Conservation (phyloP, 345 rosid genomes). For the Chamaenerion angustifolium region DNA sequence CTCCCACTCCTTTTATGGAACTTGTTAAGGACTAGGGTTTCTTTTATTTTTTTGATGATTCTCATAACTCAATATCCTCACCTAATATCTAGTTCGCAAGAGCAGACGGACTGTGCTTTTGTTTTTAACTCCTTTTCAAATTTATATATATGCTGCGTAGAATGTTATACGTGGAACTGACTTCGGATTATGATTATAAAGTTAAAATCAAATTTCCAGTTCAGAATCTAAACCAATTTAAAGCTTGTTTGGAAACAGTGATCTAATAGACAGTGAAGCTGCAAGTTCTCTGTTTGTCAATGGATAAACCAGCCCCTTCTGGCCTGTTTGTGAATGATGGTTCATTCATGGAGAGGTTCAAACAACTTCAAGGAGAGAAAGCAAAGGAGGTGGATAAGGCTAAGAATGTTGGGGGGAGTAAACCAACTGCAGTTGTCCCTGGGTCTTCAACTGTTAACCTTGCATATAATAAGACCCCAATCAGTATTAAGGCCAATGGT, state of each 20-base stretch:
- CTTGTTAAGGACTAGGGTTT: no score
- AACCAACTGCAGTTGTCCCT: constrained; percentile 45
- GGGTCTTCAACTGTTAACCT: constrained; percentile 37
- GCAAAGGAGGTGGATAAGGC: constrained; percentile 20
- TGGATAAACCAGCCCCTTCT: constrained; percentile 69
- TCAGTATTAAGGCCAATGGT: constrained; percentile 38
- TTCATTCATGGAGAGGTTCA: constrained; percentile 98
- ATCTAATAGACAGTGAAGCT: constrained; percentile 15
- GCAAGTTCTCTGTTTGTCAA: constrained; percentile 23
- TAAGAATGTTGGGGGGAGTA: constrained; percentile 36
- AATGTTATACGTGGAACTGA: no score
- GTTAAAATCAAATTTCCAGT: neutral
- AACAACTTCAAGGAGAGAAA: constrained; percentile 76
- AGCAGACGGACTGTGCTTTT: no score
- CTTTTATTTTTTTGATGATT: no score
- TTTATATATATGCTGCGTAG: no score
- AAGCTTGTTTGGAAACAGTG: constrained; percentile 58
- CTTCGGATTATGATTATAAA: no score
- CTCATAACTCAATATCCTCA: no score
- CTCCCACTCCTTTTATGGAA: no score
- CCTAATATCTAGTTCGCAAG: no score
- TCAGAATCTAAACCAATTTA: constrained; percentile 16
- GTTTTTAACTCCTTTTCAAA: no score
- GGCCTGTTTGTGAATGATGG: constrained; percentile 91
- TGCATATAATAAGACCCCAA: constrained; percentile 21